Evolutionary conservation across 345 rosid species (phyloP), one percentile per base, ranked within the genome.

Genomic region (Acer yangbiense): DNA sequence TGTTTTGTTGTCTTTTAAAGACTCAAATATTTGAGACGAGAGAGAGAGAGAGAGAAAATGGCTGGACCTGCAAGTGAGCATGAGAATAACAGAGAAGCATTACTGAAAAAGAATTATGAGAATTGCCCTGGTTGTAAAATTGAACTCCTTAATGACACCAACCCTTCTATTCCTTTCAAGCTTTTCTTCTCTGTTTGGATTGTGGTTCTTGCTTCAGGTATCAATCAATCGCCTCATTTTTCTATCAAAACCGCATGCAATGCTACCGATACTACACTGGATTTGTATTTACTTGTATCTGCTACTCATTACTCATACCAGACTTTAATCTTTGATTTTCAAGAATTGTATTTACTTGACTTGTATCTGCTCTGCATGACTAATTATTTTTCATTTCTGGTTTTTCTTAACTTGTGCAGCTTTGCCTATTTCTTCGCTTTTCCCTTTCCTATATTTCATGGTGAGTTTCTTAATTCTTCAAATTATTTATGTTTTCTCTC

Each of bases 381-480:
- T 41, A 12, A 58, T 72, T 7, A 20, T 58, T 9, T 9, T 35
- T 46, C 50, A 44, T 44, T 44, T 44, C 12, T 44, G 46, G 21
- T 35, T 27, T 54, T 27, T 21, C 63, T 69, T 55, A 16, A 60
- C 41, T 54, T 66, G 72, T 82, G 84, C 98, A 93, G 97, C 94
- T 82, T 80, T 93, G 85, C 97, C 89, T 7, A 90, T 82, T 76
- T 83, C 96, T 21, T 91, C 94, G 18, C 91, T 93, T 5, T 93
- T 93, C 73, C 98, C 98, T 7, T 93, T 90, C 83, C 85, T 91
- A 7, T 93, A 93, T 85, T 93, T 89, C 85, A 91, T 91, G 93
- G 97, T 92, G 84, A 79, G 89, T 66, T 65, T 69, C 9, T 43
- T 43, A 8, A 43, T 43, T 43, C 46, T 43, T 43, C 9, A 43